phyloP scores from a whole-genome alignment of 1,284 basidiomycete species.

The Athelia psychrophila region DNA sequence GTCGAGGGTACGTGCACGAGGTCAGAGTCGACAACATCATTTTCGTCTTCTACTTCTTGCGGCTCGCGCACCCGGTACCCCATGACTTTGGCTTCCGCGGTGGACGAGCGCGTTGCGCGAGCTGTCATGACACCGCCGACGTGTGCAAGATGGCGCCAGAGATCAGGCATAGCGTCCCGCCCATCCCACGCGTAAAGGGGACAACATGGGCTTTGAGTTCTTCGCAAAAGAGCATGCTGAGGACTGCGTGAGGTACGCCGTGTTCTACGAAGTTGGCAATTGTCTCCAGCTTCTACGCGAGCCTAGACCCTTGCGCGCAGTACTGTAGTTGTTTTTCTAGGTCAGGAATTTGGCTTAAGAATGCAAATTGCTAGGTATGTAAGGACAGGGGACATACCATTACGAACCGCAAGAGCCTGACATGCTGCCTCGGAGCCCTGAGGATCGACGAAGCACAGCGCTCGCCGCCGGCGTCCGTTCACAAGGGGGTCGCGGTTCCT shows the following conservation, averaged over 20 bases:
- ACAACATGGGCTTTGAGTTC: constrained; percentile 32
- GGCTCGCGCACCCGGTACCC: constrained; percentile 28
- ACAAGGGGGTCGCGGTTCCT: too few relatives aligned
- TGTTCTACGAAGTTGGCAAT: constrained; percentile 52
- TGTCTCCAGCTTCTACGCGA: too few relatives aligned
- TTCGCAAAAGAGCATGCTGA: constrained; percentile 34
- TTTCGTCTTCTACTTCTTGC: constrained; percentile 32
- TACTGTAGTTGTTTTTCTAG: too few relatives aligned
- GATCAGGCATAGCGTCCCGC: constrained; percentile 33
- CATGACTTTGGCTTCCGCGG: constrained; percentile 42
- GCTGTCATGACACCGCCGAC: constrained; percentile 43
- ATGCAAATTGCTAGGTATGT: too few relatives aligned
- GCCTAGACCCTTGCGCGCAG: too few relatives aligned
- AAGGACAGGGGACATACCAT: too few relatives aligned
- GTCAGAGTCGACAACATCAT: constrained; percentile 35
- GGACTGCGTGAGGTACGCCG: constrained; percentile 36
- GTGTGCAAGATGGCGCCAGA: constrained; percentile 40
- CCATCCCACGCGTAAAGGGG: constrained; percentile 42
- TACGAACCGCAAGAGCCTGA: too few relatives aligned
- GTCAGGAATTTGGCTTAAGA: too few relatives aligned
- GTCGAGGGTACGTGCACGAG: constrained; percentile 38
- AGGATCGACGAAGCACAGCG: too few relatives aligned
- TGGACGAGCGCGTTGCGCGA: constrained; percentile 38
- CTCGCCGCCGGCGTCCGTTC: too few relatives aligned
- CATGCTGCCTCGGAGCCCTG: too few relatives aligned